phyloP scores from a whole-genome alignment of 2,329 filamentous ascomycete species.

The Pestalotiopsis sp. region DNA sequence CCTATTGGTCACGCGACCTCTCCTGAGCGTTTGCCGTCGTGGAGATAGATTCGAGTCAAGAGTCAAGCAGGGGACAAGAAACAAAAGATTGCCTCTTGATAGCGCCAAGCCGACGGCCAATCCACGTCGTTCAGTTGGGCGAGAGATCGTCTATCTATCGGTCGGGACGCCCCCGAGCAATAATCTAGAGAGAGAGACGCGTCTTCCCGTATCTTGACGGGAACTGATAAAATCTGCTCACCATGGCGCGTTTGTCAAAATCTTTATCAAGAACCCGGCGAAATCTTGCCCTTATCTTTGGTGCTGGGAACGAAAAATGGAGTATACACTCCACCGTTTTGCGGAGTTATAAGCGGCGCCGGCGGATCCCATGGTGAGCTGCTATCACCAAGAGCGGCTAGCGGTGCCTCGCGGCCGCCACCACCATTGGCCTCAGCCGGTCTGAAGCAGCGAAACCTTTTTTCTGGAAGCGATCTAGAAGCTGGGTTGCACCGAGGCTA shows the following conservation, averaged over 20 bases:
- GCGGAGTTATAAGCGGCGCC: neutral
- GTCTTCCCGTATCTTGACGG: neutral
- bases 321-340: conserved; percentile 4
- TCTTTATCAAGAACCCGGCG: neutral
- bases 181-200: neutral
- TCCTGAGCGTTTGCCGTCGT: too few relatives aligned
- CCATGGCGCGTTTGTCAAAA: neutral
- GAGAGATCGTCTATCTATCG: neutral
- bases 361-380: neutral
- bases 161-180: neutral
- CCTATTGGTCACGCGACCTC: too few relatives aligned
- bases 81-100: neutral
- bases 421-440: neutral
- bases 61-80: neutral
- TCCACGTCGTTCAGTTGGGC: neutral
- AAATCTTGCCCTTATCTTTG: neutral
- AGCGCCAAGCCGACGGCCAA: neutral
- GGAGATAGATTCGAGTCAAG: neutral
- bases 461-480: conserved; percentile 9
- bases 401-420: neutral
- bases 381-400: neutral
- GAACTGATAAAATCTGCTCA: neutral
- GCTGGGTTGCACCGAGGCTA: conserved; percentile 1
- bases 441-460: neutral
- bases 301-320: neutral